Percentiles rank a stretch among this genome's conserved stretches.
Evolutionary conservation across 2,329 filamentous ascomycete genomes (phyloP).

Genomic region (Aspergillus sp.): DNA sequence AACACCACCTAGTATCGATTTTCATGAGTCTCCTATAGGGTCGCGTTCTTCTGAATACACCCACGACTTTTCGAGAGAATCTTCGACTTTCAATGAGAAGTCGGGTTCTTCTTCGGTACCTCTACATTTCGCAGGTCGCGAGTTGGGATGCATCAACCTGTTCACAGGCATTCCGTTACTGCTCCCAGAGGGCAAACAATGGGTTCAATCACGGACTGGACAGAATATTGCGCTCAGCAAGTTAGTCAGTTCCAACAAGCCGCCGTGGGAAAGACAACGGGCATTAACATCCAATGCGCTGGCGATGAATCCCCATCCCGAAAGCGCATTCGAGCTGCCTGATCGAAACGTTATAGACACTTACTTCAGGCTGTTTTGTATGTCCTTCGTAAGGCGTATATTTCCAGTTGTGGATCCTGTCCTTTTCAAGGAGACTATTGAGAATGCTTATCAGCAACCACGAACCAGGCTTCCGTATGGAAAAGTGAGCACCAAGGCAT

Average conservation of each 20-base stretch:
- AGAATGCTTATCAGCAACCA: slow-evolving; percentile 45
- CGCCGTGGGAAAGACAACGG: slow-evolving; percentile 41
- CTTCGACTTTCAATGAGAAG: slow-evolving; percentile 14
- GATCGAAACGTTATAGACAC: slow-evolving; percentile 32
- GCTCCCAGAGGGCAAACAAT: slow-evolving; percentile 50
- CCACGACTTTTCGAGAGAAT: background rate
- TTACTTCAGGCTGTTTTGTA: slow-evolving; percentile 34
- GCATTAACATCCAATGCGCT: slow-evolving; percentile 24
- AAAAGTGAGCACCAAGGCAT: slow-evolving; percentile 46
- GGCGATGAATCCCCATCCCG: slow-evolving; percentile 23
- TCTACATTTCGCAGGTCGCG: slow-evolving; percentile 52
- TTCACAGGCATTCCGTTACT: slow-evolving; percentile 55
- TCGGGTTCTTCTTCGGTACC: slow-evolving; percentile 35
- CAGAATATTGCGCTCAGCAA: slow-evolving; percentile 36
- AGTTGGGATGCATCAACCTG: slow-evolving; percentile 51
- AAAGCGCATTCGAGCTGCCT: slow-evolving; percentile 39
- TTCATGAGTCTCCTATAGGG: background rate
- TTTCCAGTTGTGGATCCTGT: slow-evolving; percentile 54
- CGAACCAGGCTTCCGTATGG: slow-evolving; percentile 21
- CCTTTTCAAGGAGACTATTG: slow-evolving; percentile 51
- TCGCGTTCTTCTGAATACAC: background rate
- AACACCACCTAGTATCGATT: slow-evolving; percentile 15
- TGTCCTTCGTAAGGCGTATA: slow-evolving; percentile 43
- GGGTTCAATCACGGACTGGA: slow-evolving; percentile 52
- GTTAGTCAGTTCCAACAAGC: slow-evolving; percentile 25